A percentile compares a stretch with the other conserved stretches of the same genome.
Evolutionary conservation across 768 basidiomycete genomes (phyloP).

Genomic region (Suillus decipiens): DNA sequence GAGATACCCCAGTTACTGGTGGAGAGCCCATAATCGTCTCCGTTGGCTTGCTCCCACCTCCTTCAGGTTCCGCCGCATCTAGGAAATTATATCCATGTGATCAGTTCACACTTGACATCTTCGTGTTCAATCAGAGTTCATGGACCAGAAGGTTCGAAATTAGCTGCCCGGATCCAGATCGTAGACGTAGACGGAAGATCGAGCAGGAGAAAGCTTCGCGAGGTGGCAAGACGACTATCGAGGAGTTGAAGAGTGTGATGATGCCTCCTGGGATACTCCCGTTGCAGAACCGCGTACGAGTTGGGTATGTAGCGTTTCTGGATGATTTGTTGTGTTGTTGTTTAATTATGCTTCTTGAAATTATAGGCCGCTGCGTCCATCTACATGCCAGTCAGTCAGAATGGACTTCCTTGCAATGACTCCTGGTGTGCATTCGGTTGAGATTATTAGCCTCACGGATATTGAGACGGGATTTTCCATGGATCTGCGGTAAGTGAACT

Average conservation of each 20-base stretch:
- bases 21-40: constrained; percentile 72
- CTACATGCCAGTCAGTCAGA: constrained; percentile 81
- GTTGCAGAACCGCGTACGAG: constrained; percentile 73
- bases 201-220: constrained; percentile 28
- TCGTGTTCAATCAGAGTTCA: constrained; percentile 80
- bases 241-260: constrained; percentile 33
- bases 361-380: constrained; percentile 71
- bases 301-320: constrained; percentile 59
- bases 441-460: constrained; percentile 72
- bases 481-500: constrained; percentile 66
- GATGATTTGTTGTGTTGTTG: constrained; percentile 5
- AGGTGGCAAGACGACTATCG: constrained; percentile 19
- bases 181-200: constrained; percentile 42
- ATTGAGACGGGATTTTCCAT: constrained; percentile 71
- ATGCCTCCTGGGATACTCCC: constrained; percentile 65
- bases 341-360: constrained; percentile 6
- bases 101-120: constrained; percentile 80
- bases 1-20: constrained; percentile 16
- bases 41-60: constrained; percentile 49
- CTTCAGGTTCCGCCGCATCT: constrained; percentile 15
- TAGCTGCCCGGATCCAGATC: constrained; percentile 58
- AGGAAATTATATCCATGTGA: constrained; percentile 71
- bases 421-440: constrained; percentile 78
- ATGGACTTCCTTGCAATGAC: constrained; percentile 84
- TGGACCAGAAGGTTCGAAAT: constrained; percentile 81